A percentile compares a stretch with the other conserved stretches of the same genome.
Evolutionary conservation across 1,284 basidiomycete species (phyloP).

Genomic region (Malassezia slooffiae): DNA sequence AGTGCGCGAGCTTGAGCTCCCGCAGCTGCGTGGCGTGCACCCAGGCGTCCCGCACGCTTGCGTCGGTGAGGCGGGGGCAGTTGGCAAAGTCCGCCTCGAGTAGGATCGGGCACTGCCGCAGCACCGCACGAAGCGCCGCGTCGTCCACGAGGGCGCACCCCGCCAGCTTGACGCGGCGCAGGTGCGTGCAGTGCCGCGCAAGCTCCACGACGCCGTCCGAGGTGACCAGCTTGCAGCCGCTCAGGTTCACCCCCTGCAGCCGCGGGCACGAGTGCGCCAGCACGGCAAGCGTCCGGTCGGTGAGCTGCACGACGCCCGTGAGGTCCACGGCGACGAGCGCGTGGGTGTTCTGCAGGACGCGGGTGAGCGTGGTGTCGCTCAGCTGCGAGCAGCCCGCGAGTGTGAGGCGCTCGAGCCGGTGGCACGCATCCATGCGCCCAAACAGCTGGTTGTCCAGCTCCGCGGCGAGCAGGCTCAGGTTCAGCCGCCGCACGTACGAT

Average conservation of each 20-base stretch:
- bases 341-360: constrained; percentile 60
- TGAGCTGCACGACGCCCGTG: constrained; percentile 50
- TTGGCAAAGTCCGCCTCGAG: constrained; percentile 87
- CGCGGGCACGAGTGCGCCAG: constrained; percentile 54
- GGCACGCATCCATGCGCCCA: constrained; percentile 62
- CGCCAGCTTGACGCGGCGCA: constrained; percentile 54
- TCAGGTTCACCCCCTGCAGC: constrained; percentile 84
- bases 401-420: constrained; percentile 78
- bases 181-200: constrained; percentile 62
- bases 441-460: constrained; percentile 71
- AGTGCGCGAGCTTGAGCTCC: constrained; percentile 76
- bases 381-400: constrained; percentile 71
- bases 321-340: constrained; percentile 82
- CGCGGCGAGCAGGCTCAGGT: constrained; percentile 65
- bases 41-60: constrained; percentile 74
- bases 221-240: constrained; percentile 69
- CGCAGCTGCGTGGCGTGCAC: constrained; percentile 67
- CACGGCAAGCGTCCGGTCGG: constrained; percentile 27
- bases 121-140: constrained; percentile 27
- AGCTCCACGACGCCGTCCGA: constrained; percentile 69
- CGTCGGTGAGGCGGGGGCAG: constrained; percentile 68
- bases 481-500: constrained; percentile 76
- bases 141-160: constrained; percentile 32
- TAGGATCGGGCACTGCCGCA: constrained; percentile 62
- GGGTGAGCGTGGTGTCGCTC: constrained; percentile 58